Conservation (phyloP, 108 stramenopile species). For the Bacterosira constricta region DNA sequence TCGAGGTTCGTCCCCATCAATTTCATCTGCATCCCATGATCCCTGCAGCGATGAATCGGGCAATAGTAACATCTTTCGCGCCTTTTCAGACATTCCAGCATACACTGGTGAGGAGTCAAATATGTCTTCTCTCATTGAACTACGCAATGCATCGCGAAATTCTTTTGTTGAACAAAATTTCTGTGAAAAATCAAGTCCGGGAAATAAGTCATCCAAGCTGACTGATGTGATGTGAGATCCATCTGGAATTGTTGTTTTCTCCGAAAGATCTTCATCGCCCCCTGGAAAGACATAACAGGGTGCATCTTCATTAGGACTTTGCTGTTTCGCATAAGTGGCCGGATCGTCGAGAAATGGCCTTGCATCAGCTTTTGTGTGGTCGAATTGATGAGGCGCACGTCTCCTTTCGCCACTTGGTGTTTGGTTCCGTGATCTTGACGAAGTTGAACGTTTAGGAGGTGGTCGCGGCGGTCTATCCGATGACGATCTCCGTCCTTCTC, state of each 20-base stretch:
- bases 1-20: constrained; percentile 3
- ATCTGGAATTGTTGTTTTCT: too few relatives aligned
- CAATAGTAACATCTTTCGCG: constrained; percentile 55
- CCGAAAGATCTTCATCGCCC: constrained; percentile 14
- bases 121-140: constrained; percentile 73
- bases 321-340: background rate
- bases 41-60: constrained; percentile 81
- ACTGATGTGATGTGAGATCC: constrained; percentile 34
- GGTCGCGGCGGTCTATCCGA: constrained; percentile 8
- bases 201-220: constrained; percentile 64
- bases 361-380: constrained; percentile 49
- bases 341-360: constrained; percentile 44
- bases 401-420: background rate
- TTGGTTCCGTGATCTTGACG: background rate
- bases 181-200: constrained; percentile 29
- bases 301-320: constrained; percentile 51
- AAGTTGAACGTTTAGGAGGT: background rate
- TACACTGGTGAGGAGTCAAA: constrained; percentile 73
- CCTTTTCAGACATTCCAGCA: constrained; percentile 67
- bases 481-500: background rate
- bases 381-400: constrained; percentile 54
- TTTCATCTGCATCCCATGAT: constrained; percentile 53
- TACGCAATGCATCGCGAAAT: constrained; percentile 59
- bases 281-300: constrained; percentile 34
- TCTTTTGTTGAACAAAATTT: constrained; percentile 43